These are phyloP conservation scores for Backusella luteola DNA, from an alignment of 192 early-diverging fungal species.

Conservation along the genomic window DNA sequence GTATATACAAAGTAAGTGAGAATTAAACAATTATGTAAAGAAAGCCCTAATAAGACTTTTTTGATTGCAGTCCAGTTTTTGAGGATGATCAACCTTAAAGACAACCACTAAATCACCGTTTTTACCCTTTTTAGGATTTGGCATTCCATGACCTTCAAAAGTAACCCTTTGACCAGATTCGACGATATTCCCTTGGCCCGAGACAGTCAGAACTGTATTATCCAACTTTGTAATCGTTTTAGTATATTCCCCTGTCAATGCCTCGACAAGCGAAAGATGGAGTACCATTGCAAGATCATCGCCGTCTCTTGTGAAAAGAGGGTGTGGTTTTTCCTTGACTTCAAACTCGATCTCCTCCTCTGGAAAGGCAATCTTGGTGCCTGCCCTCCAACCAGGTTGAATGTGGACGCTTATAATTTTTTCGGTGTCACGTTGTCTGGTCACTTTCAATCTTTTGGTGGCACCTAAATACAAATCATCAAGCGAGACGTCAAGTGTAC, in stretches of 20 bases:
- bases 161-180: slow-evolving; percentile 71
- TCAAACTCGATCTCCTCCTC: slow-evolving; percentile 94
- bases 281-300: slow-evolving; percentile 73
- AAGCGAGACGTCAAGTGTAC: slow-evolving; percentile 72
- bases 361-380: slow-evolving; percentile 92
- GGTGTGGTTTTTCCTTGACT: slow-evolving; percentile 89
- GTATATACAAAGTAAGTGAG: neutral
- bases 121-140: slow-evolving; percentile 78
- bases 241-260: slow-evolving; percentile 74
- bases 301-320: slow-evolving; percentile 81
- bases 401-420: slow-evolving; percentile 84
- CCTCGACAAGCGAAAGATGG: slow-evolving; percentile 72
- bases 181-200: slow-evolving; percentile 52
- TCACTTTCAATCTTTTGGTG: slow-evolving; percentile 95
- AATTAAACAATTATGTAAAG: neutral
- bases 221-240: slow-evolving; percentile 73
- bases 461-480: slow-evolving; percentile 90
- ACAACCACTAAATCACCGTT: slow-evolving; percentile 86
- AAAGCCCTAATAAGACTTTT: neutral
- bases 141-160: slow-evolving; percentile 89
- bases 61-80: neutral
- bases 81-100: slow-evolving; percentile 79
- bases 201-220: slow-evolving; percentile 60
- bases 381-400: slow-evolving; percentile 96
- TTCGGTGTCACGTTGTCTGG: slow-evolving; percentile 56